phyloP scores from a whole-genome alignment of 2,329 filamentous ascomycete genomes.

The Pseudocercospora cruenta region DNA sequence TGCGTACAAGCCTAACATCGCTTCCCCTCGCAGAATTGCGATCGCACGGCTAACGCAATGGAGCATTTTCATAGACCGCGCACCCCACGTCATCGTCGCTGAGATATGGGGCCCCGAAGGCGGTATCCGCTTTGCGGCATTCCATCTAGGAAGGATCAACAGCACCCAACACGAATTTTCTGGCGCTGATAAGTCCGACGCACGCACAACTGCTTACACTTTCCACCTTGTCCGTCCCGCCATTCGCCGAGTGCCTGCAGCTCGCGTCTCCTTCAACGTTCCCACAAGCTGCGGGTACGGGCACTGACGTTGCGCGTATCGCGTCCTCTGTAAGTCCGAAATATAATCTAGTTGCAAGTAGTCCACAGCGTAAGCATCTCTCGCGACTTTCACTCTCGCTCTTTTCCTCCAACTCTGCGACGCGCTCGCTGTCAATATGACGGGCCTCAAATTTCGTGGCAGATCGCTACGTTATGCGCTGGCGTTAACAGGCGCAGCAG shows the following conservation, averaged over 20 bases:
- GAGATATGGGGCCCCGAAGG: neutral
- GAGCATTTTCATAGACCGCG: neutral
- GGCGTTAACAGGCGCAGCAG: conserved; percentile 29
- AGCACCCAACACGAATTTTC: neutral
- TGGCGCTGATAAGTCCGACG: neutral
- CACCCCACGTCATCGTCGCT: neutral
- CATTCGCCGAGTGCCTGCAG: neutral
- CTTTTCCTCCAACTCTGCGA: neutral
- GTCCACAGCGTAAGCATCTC: neutral
- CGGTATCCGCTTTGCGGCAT: neutral
- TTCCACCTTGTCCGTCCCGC: neutral
- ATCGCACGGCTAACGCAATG: neutral
- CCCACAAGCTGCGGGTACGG: neutral
- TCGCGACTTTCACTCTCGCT: neutral
- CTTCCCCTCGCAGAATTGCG: neutral
- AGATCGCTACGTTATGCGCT: conserved; percentile 24
- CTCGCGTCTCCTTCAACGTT: neutral
- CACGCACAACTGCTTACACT: neutral
- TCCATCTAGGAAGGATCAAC: neutral
- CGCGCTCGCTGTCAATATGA: neutral
- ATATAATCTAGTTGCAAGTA: neutral
- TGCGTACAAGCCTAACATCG: neutral
- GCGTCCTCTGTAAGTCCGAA: neutral
- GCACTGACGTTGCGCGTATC: neutral
- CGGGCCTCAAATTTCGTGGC: conserved; percentile 17